phyloP scores from a whole-genome alignment of 148 eudicot genomes.

The Camellia sinensis region DNA sequence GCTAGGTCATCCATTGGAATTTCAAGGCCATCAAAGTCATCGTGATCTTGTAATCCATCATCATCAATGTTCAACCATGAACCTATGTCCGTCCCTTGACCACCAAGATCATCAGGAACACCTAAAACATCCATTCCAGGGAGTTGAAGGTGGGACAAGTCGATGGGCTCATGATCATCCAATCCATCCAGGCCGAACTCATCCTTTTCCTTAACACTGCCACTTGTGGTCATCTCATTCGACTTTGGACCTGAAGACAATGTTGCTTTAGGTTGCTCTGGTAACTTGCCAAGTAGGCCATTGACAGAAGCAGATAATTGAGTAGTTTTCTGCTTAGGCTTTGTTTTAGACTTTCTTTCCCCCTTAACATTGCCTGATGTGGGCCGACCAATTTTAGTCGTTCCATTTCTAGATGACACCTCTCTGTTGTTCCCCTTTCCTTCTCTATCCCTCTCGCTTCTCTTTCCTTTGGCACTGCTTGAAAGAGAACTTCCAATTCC shows the following conservation, averaged over 20 bases:
- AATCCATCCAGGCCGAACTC: constrained; percentile 26
- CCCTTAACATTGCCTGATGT: constrained; percentile 44
- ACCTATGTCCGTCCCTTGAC: constrained; percentile 60
- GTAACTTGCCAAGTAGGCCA: constrained; percentile 38
- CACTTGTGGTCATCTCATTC: constrained; percentile 25
- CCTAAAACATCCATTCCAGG: constrained; percentile 54
- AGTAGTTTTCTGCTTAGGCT: constrained; percentile 57
- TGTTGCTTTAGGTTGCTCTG: constrained; percentile 40
- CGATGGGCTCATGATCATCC: constrained; percentile 42
- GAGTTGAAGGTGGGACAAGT: constrained; percentile 54
- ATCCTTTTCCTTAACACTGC: constrained; percentile 31
- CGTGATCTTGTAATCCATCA: constrained; percentile 55
- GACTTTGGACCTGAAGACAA: constrained; percentile 30
- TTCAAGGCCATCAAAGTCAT: constrained; percentile 58
- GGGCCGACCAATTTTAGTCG: constrained; percentile 44
- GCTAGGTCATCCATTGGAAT: constrained; percentile 83
- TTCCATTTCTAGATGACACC: constrained; percentile 41
- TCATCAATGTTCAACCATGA: constrained; percentile 79
- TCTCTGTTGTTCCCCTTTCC: constrained; percentile 50
- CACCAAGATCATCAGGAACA: constrained; percentile 51
- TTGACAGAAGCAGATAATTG: constrained; percentile 49
- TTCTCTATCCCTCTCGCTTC: constrained; percentile 69
- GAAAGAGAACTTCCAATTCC: constrained; percentile 41
- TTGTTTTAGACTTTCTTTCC: constrained; percentile 61
- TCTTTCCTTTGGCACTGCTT: constrained; percentile 59